Percentiles rank a stretch among this genome's conserved stretches.
Evolutionary conservation across 1,139 yeast species (phyloP).

Genomic region (Nadsonia commutata): DNA sequence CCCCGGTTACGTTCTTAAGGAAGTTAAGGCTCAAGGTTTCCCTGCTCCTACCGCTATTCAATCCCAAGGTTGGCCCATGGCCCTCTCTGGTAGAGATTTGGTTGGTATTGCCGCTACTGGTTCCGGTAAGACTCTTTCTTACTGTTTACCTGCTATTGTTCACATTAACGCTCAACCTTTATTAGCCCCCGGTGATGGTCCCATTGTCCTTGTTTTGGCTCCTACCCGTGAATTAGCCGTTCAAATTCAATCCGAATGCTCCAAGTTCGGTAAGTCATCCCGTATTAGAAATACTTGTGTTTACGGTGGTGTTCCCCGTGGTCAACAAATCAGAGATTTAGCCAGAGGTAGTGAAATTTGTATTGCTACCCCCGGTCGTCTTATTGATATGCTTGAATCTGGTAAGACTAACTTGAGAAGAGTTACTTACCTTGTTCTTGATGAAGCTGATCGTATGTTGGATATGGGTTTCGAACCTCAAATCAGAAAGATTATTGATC

Average conservation of each 20-base stretch:
- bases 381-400: slow-evolving; percentile 90
- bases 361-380: slow-evolving; percentile 97
- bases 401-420: slow-evolving; percentile 92
- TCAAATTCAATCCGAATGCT: slow-evolving; percentile 91
- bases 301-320: slow-evolving; percentile 98
- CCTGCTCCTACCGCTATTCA: slow-evolving; percentile 91
- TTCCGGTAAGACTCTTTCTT: slow-evolving; percentile 94
- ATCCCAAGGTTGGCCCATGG: slow-evolving; percentile 99
- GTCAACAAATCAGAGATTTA: slow-evolving; percentile 91
- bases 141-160: slow-evolving; percentile 91
- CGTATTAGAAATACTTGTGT: slow-evolving; percentile 95
- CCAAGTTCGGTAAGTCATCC: slow-evolving; percentile 82
- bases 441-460: slow-evolving; percentile 95
- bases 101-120: slow-evolving; percentile 98
- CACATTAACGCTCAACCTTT: slow-evolving; percentile 97
- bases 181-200: slow-evolving; percentile 89
- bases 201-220: slow-evolving; percentile 87
- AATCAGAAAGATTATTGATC: slow-evolving; percentile 63
- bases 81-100: slow-evolving; percentile 95
- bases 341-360: slow-evolving; percentile 89
- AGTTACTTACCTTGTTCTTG: slow-evolving; percentile 91
- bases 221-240: slow-evolving; percentile 99
- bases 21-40: slow-evolving; percentile 86
- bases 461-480: slow-evolving; percentile 98
- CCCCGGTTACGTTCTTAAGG: slow-evolving; percentile 82